phyloP scores from a whole-genome alignment of 768 basidiomycete genomes.

The Mycena venus region DNA sequence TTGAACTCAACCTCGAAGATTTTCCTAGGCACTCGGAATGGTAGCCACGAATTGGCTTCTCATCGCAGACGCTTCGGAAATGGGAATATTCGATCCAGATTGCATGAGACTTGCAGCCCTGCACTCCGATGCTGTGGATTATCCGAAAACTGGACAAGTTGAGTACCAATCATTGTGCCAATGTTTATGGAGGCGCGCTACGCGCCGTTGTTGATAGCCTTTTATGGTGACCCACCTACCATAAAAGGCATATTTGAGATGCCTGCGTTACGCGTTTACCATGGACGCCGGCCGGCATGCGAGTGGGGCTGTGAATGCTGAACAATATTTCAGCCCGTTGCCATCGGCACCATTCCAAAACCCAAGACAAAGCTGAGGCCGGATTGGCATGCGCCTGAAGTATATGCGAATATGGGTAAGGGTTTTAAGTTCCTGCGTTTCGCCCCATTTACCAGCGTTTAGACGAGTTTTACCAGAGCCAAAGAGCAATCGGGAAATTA shows the following conservation, averaged over 20 bases:
- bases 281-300: no score
- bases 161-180: background rate
- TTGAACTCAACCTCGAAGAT: background rate
- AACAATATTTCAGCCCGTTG: slow-evolving; percentile 47
- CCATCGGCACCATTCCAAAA: slow-evolving; percentile 56
- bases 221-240: no score
- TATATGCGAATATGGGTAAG: slow-evolving; percentile 43
- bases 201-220: no score
- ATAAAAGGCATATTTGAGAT: no score
- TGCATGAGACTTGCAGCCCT: slow-evolving; percentile 68
- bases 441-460: background rate
- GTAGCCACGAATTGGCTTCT: slow-evolving; percentile 75
- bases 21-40: slow-evolving; percentile 58
- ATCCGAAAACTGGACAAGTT: slow-evolving; percentile 66
- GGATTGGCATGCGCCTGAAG: slow-evolving; percentile 80
- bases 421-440: background rate
- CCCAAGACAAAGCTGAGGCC: slow-evolving; percentile 56
- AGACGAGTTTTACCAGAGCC: slow-evolving; percentile 64
- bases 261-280: no score
- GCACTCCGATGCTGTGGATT: slow-evolving; percentile 78
- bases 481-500: slow-evolving; percentile 69
- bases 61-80: slow-evolving; percentile 68
- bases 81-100: slow-evolving; percentile 62
- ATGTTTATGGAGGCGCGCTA: no score
- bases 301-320: background rate